Percentiles rank a stretch among this genome's conserved stretches.
Evolutionary conservation across 2,329 filamentous ascomycete genomes (phyloP).

Genomic region (Dactylellina haptotyla): DNA sequence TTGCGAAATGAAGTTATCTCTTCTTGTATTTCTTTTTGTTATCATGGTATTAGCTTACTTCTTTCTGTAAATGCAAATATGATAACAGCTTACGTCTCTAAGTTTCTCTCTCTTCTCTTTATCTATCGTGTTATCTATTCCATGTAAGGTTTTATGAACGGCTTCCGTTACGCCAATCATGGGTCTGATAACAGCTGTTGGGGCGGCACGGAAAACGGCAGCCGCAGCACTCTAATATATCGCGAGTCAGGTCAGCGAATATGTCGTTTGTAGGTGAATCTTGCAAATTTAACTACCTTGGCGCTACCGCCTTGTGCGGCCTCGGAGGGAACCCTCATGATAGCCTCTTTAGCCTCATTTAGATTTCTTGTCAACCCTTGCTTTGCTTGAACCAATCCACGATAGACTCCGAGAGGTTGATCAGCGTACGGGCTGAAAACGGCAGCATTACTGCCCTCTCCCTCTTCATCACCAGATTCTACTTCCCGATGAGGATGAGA

Average conservation of each 20-base stretch:
- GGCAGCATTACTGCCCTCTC: constrained; percentile 76
- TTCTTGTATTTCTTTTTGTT: constrained; percentile 49
- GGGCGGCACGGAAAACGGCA: constrained; percentile 81
- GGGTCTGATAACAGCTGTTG: constrained; percentile 91
- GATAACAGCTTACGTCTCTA: constrained; percentile 79
- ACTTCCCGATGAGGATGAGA: constrained; percentile 64
- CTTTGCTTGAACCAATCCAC: constrained; percentile 85
- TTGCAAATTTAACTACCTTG: constrained; percentile 46
- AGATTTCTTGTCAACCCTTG: constrained; percentile 85
- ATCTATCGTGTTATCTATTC: constrained; percentile 91
- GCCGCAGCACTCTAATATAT: constrained; percentile 74
- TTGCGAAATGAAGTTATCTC: constrained; percentile 8
- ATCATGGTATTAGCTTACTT: not conserved
- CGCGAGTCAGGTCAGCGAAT: not conserved
- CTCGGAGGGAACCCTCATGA: constrained; percentile 92
- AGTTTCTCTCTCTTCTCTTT: constrained; percentile 80
- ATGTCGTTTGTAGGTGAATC: not conserved
- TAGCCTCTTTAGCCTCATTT: constrained; percentile 85
- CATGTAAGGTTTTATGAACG: constrained; percentile 86
- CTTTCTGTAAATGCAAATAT: not conserved
- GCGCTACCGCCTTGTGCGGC: constrained; percentile 87
- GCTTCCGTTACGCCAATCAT: constrained; percentile 90
- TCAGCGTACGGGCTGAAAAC: constrained; percentile 85
- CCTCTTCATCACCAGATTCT: constrained; percentile 72
- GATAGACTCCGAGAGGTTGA: constrained; percentile 87